Conservation (phyloP, 441 rosid species). For the Gossypium gossypioides region DNA sequence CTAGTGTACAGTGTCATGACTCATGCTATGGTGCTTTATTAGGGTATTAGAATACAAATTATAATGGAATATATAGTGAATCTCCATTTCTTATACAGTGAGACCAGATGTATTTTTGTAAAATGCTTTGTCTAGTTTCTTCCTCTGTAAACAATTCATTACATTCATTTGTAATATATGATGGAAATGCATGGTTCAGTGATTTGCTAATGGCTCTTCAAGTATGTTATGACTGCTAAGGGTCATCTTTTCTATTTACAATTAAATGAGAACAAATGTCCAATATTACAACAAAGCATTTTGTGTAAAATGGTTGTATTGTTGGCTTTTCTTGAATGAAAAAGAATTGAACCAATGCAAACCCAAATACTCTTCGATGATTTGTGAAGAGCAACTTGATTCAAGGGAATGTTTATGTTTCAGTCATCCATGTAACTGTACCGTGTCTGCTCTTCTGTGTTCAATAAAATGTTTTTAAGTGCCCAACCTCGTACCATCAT, state of each 20-base stretch:
- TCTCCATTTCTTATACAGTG: background rate
- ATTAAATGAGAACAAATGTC: background rate
- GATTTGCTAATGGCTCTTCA: background rate
- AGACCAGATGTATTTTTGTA: constrained; percentile 6
- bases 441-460: constrained; percentile 45
- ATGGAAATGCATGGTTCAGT: constrained; percentile 6
- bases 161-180: constrained; percentile 13
- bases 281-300: background rate
- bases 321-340: background rate
- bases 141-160: constrained; percentile 5
- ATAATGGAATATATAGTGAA: background rate
- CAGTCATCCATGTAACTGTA: constrained; percentile 54
- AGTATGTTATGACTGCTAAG: background rate
- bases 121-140: constrained; percentile 8
- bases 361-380: background rate
- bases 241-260: background rate
- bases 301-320: background rate
- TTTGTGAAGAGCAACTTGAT: background rate
- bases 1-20: constrained; percentile 20
- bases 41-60: constrained; percentile 4
- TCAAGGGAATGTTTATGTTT: background rate
- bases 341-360: background rate
- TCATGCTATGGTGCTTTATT: background rate
- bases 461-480: constrained; percentile 52
- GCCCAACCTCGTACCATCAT: constrained; percentile 58